A percentile compares a stretch with the other conserved stretches of the same genome.
Evolutionary conservation across 2,329 filamentous ascomycete genomes (phyloP).

Genomic region (Thermoascus crustaceus): DNA sequence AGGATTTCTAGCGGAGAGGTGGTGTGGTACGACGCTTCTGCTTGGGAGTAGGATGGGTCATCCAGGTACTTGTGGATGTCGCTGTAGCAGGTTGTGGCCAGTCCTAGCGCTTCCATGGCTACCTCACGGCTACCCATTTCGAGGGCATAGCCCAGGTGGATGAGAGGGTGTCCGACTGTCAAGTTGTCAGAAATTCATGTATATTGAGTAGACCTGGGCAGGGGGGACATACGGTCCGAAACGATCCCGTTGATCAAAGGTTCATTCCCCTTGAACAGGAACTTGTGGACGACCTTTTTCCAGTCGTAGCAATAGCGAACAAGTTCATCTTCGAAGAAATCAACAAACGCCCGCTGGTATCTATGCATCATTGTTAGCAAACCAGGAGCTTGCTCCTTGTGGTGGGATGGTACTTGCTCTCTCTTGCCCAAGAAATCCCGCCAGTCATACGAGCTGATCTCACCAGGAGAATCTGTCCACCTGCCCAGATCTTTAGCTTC

Average conservation of each 20-base stretch:
- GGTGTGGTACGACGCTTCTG: conserved; percentile 51
- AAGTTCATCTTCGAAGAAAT: conserved; percentile 91
- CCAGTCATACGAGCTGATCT: conserved; percentile 81
- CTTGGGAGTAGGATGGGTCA: conserved; percentile 58
- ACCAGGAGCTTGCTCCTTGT: neutral
- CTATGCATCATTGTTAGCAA: conserved; percentile 22
- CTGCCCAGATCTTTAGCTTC: conserved; percentile 64
- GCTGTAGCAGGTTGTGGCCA: conserved; percentile 55
- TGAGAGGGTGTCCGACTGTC: conserved; percentile 79
- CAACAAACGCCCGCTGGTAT: conserved; percentile 84
- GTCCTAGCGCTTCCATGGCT: conserved; percentile 76
- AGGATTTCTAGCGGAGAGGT: conserved; percentile 64
- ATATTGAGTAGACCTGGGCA: neutral
- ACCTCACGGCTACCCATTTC: conserved; percentile 79
- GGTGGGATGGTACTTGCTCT: conserved; percentile 37
- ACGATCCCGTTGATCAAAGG: conserved; percentile 76
- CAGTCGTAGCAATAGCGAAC: conserved; percentile 73
- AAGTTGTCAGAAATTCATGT: conserved; percentile 20
- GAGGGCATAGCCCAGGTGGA: conserved; percentile 89
- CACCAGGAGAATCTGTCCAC: conserved; percentile 77
- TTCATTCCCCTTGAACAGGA: conserved; percentile 58
- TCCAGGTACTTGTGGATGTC: conserved; percentile 58
- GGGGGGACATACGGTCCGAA: conserved; percentile 57
- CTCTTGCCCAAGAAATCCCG: conserved; percentile 70
- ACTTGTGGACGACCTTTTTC: conserved; percentile 67